Evolutionary conservation across 2,329 filamentous ascomycete species (phyloP).

Genomic region (Nothomitra cinnamomea): DNA sequence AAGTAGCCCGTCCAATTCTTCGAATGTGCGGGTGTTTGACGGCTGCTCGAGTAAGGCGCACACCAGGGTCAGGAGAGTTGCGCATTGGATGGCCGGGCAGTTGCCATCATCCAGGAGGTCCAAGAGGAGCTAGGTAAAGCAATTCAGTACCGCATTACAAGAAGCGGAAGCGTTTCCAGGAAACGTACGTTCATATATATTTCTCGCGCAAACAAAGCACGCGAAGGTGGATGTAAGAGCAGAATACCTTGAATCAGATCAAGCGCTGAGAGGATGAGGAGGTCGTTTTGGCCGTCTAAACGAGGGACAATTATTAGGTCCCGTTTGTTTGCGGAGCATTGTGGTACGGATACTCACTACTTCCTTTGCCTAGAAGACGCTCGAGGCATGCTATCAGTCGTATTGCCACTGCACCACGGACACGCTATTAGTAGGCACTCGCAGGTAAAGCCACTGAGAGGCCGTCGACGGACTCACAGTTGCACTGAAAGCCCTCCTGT

Average conservation of each 20-base stretch:
- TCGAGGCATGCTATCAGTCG: conserved; percentile 75
- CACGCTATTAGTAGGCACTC: neutral
- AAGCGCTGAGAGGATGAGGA: conserved; percentile 73
- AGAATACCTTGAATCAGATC: conserved; percentile 79
- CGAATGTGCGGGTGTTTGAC: conserved; percentile 78
- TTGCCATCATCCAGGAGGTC: conserved; percentile 88
- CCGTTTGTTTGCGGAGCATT: too few relatives aligned
- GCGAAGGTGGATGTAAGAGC: conserved; percentile 77
- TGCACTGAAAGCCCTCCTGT: conserved; percentile 96
- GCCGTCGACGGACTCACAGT: conserved; percentile 34
- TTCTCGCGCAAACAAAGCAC: conserved; percentile 71
- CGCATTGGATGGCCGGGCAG: conserved; percentile 79
- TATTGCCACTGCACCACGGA: conserved; percentile 44
- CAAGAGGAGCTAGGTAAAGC: conserved; percentile 48
- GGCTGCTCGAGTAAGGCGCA: conserved; percentile 76
- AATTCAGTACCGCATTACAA: neutral
- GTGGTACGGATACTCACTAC: conserved; percentile 24
- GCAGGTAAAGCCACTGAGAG: neutral
- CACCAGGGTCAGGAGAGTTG: conserved; percentile 78
- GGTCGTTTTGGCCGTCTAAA: conserved; percentile 61
- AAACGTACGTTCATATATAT: conserved; percentile 78
- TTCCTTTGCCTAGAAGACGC: conserved; percentile 65
- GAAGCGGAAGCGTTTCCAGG: neutral
- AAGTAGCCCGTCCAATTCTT: conserved; percentile 76
- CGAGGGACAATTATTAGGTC: neutral